Conservation (phyloP, 768 basidiomycete genomes). For the Mrakia hoshinonis region DNA sequence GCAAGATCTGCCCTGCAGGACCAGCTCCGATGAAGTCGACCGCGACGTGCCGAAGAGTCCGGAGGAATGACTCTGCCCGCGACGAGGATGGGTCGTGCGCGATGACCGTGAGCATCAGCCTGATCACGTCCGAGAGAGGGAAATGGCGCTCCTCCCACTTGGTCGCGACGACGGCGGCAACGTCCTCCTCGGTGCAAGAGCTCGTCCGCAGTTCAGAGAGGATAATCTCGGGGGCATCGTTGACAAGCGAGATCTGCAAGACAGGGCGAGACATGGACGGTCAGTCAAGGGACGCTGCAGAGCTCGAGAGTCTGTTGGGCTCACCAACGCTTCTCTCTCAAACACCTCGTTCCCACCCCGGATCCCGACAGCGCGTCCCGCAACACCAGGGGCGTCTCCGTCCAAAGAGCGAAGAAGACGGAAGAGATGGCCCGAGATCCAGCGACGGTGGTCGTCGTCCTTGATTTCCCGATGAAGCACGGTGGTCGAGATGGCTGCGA, state of each 20-base stretch:
- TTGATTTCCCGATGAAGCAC: background rate
- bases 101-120: slow-evolving; percentile 68
- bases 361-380: slow-evolving; percentile 59
- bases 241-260: slow-evolving; percentile 53
- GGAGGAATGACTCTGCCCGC: slow-evolving; percentile 62
- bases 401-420: slow-evolving; percentile 54
- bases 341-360: slow-evolving; percentile 55
- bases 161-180: background rate
- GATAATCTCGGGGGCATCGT: slow-evolving; percentile 65
- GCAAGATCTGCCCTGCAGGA: slow-evolving; percentile 51
- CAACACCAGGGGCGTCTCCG: slow-evolving; percentile 42
- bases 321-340: slow-evolving; percentile 56
- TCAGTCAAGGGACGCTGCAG: background rate
- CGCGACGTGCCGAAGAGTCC: slow-evolving; percentile 52
- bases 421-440: slow-evolving; percentile 53
- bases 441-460: background rate
- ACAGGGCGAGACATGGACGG: background rate
- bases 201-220: slow-evolving; percentile 39
- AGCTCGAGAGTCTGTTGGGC: background rate
- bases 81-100: slow-evolving; percentile 61
- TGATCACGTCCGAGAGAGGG: slow-evolving; percentile 57
- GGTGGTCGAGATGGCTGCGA: slow-evolving; percentile 40
- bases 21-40: slow-evolving; percentile 54
- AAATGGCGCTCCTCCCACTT: slow-evolving; percentile 49
- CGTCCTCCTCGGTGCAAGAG: background rate